Evolutionary conservation across 2,329 filamentous ascomycete genomes (phyloP).

Genomic region (Conoideocrella luteorostrata): DNA sequence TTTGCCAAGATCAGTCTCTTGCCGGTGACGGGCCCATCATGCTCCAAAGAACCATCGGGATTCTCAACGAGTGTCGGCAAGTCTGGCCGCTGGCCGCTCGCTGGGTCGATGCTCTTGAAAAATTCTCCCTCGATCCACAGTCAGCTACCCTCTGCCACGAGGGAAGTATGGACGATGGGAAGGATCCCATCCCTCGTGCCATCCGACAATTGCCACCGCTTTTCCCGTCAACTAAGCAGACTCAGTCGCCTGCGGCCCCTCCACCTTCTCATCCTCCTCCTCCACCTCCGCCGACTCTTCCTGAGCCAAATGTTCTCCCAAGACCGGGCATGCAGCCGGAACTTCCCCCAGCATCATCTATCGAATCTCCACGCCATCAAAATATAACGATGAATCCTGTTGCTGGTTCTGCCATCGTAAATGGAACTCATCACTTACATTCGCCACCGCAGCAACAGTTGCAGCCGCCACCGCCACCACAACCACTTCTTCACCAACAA

Average conservation of each 20-base stretch:
- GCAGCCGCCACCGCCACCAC: conserved; percentile 4
- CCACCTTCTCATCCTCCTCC: conserved; percentile 2
- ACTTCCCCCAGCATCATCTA: conserved; percentile 10
- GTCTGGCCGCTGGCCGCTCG: conserved; percentile 48
- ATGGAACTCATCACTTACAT: conserved; percentile 3
- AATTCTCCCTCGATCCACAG: conserved; percentile 38
- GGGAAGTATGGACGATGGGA: conserved; percentile 45
- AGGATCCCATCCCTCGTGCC: conserved; percentile 23
- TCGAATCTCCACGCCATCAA: conserved; percentile 11
- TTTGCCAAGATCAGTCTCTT: conserved; percentile 35
- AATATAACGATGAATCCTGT: background rate
- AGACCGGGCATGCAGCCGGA: conserved; percentile 17
- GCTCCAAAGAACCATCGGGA: conserved; percentile 37
- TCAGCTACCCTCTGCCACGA: conserved; percentile 32
- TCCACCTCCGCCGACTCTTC: conserved; percentile 9
- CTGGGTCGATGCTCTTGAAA: conserved; percentile 45
- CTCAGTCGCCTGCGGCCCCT: background rate
- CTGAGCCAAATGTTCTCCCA: conserved; percentile 14
- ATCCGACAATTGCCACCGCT: conserved; percentile 14
- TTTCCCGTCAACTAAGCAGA: background rate
- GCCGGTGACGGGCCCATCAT: conserved; percentile 37
- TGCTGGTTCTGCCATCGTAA: background rate
- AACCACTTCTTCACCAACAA: conserved; percentile 2
- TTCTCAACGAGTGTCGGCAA: conserved; percentile 41
- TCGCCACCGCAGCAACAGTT: conserved; percentile 9